Evolutionary conservation across 164 flowering plant genomes (phyloP), one percentile per base, ranked within the genome.

Genomic region (Buxus sempervirens): DNA sequence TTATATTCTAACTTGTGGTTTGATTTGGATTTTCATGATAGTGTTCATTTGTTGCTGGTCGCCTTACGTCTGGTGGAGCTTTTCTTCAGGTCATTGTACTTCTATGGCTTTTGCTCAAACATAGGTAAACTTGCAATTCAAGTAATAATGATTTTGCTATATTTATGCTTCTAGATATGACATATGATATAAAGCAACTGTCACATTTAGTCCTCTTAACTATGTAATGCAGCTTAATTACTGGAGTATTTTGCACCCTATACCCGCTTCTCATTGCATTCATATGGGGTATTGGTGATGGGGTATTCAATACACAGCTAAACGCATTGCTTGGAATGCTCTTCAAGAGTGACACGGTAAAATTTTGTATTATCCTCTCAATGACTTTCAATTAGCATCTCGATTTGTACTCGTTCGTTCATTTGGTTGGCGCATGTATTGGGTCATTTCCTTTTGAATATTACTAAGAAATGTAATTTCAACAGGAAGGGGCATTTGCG

Each of bases 401-500:
- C 12, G 12, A 41, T 5, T 41, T 12, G 12, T 41, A 41, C 51
- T 45, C 2, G 51, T 15, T 15, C 18, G 1, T 45, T 15, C 12
- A 2, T 45, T 45, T 45, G 16, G 12, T 45, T 45, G 51, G 5
- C 12, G 5, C 18, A n/a, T n/a, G n/a, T 10, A 6, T 45, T 45
- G 51, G 51, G 51, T 10, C 51, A 4, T 45, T 45, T 6, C 51
- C 5, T 10, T 6, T 45, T 45, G 51, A 45, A 45, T 4, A 45
- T 45, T 45, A 15, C 21, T 62, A n/a, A 27, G 20, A 22, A 21
- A 24, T 15, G 25, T 21, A 28, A 15, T 54, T 60, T 25, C 49
- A 2, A 67, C 89, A 94, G 98, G 96, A 88, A 82, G 96, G 90
- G 65, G 95, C 97, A 62, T 95, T 95, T 77, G 92, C 97, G 14